Percentiles rank a stretch among this genome's conserved stretches.
Evolutionary conservation across 2,329 filamentous ascomycete species (phyloP).

Genomic region (Elsinoe ampelina): DNA sequence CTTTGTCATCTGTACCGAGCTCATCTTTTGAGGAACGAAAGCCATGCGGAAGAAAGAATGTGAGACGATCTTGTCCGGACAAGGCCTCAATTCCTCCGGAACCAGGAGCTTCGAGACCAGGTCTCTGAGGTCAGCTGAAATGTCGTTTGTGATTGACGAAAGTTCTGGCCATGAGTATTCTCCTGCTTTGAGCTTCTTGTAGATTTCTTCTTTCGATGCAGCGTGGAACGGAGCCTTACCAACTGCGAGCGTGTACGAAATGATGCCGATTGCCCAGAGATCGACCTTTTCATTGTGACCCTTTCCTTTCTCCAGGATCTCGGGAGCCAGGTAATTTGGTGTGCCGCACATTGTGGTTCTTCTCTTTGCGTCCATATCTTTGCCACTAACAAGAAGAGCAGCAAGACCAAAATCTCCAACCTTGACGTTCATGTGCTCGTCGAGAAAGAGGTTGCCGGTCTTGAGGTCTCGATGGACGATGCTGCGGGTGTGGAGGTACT

Average conservation of each 20-base stretch:
- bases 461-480: constrained; percentile 96
- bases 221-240: constrained; percentile 96
- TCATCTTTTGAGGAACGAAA: constrained; percentile 54
- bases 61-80: constrained; percentile 67
- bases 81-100: constrained; percentile 64
- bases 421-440: constrained; percentile 92
- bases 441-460: constrained; percentile 95
- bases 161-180: constrained; percentile 72
- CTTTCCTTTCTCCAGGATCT: constrained; percentile 89
- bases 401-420: constrained; percentile 96
- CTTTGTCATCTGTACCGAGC: constrained; percentile 35
- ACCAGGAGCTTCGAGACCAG: constrained; percentile 68
- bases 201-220: constrained; percentile 76
- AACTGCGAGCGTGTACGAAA: constrained; percentile 96
- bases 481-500: constrained; percentile 92
- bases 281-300: constrained; percentile 98
- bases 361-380: constrained; percentile 71
- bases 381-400: constrained; percentile 81
- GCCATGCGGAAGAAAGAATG: constrained; percentile 72
- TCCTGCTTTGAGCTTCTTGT: constrained; percentile 56
- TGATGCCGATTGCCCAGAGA: constrained; percentile 96
- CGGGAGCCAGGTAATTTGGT: constrained; percentile 95
- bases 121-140: constrained; percentile 67
- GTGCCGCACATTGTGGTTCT: constrained; percentile 93
- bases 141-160: constrained; percentile 57